These are phyloP conservation scores for Fusarium metavorans DNA, from an alignment of 2,329 filamentous ascomycete species.

Conservation along the genomic window DNA sequence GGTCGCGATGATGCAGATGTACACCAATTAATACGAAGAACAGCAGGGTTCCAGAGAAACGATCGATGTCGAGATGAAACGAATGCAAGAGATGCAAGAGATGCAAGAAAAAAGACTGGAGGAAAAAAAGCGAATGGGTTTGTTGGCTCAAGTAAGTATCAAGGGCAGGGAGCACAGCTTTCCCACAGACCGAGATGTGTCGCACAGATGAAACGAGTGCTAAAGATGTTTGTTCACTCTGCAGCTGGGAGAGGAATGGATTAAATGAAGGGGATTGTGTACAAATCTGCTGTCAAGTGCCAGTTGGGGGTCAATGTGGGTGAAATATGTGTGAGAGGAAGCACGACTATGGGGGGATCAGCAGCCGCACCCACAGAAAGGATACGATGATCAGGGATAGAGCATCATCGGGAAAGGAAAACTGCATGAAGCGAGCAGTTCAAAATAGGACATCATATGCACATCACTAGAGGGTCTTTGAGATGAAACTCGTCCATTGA, in stretches of 20 bases:
- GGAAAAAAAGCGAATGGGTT: slow-evolving; percentile 17
- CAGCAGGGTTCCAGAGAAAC: background rate
- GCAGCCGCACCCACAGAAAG: slow-evolving; percentile 6
- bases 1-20: slow-evolving; percentile 10
- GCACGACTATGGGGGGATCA: slow-evolving; percentile 6
- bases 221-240: slow-evolving; percentile 32
- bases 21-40: slow-evolving; percentile 9
- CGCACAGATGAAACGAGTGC: slow-evolving; percentile 40
- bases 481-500: slow-evolving; percentile 12
- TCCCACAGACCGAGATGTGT: slow-evolving; percentile 28
- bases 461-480: slow-evolving; percentile 30
- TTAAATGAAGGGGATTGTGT: slow-evolving; percentile 31
- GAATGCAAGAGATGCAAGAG: background rate
- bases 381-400: slow-evolving; percentile 27
- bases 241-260: slow-evolving; percentile 3
- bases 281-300: slow-evolving; percentile 24
- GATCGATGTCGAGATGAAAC: background rate
- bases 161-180: slow-evolving; percentile 44
- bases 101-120: slow-evolving; percentile 3
- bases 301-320: slow-evolving; percentile 5
- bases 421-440: slow-evolving; percentile 18
- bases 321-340: slow-evolving; percentile 9
- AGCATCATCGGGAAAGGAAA: background rate
- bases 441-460: slow-evolving; percentile 35
- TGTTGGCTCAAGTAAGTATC: slow-evolving; percentile 19